Evolutionary conservation across 1,284 basidiomycete species (phyloP).

Genomic region (Mixia osmundae): DNA sequence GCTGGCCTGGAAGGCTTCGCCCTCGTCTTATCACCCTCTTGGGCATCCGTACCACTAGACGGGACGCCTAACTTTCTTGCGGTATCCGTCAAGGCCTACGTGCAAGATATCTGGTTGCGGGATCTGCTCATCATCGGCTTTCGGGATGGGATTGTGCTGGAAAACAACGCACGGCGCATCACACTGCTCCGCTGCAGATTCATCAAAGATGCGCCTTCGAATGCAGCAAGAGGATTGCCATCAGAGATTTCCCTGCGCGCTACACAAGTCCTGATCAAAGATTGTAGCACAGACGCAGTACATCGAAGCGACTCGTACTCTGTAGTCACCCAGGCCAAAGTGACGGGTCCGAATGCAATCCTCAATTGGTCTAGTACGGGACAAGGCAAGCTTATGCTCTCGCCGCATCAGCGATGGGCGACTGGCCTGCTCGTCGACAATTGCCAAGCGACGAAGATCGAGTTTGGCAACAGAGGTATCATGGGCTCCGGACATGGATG

Average conservation of each 20-base stretch:
- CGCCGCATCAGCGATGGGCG: not conserved
- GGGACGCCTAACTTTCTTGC: too few relatives aligned
- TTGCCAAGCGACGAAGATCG: not conserved
- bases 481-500: constrained; percentile 2
- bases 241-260: not conserved
- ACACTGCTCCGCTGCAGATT: too few relatives aligned
- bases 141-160: too few relatives aligned
- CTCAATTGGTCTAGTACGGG: not conserved
- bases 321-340: not conserved
- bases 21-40: too few relatives aligned
- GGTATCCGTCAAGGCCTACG: too few relatives aligned
- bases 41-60: too few relatives aligned
- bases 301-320: not conserved
- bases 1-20: too few relatives aligned
- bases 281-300: not conserved
- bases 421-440: not conserved
- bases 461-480: not conserved
- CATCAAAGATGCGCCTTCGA: too few relatives aligned
- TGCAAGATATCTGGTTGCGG: too few relatives aligned
- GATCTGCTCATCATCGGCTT: too few relatives aligned
- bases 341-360: not conserved
- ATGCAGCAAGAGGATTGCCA: too few relatives aligned
- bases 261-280: not conserved
- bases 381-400: not conserved
- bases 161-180: too few relatives aligned